A percentile compares a stretch with the other conserved stretches of the same genome.
Evolutionary conservation across 1,284 basidiomycete species (phyloP).

Genomic region (Pseudozyma sp.): DNA sequence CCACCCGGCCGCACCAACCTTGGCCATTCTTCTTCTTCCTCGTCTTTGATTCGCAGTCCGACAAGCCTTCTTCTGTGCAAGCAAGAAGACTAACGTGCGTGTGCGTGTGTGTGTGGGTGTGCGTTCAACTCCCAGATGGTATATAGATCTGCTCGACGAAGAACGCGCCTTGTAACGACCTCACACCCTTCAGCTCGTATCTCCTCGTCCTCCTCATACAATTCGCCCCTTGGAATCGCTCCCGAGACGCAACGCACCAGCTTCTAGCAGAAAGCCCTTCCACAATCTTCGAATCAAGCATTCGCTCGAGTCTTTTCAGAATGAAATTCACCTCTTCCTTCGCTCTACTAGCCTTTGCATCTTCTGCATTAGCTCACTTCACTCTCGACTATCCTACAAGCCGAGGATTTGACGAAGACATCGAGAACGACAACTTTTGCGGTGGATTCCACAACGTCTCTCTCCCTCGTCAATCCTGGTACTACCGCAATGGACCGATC

Average conservation of each 20-base stretch:
- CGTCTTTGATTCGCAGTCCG: no score
- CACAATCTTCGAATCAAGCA: not conserved
- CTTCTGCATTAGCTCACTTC: conserved; percentile 26
- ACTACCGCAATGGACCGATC: conserved; percentile 39
- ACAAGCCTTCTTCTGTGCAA: no score
- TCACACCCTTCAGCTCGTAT: not conserved
- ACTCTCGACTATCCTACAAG: conserved; percentile 38
- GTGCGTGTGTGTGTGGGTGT: no score
- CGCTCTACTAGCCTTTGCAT: conserved; percentile 15
- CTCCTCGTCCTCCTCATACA: not conserved
- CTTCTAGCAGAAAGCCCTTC: no score
- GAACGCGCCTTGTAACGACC: no score
- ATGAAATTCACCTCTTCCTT: conserved; percentile 15
- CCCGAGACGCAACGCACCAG: not conserved
- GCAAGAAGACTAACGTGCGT: no score
- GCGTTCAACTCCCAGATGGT: no score
- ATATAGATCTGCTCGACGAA: no score
- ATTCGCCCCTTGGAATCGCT: not conserved
- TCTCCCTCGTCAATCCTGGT: conserved; percentile 27
- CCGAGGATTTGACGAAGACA: conserved; percentile 50
- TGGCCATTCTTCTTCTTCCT: no score
- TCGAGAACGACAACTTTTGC: conserved; percentile 41
- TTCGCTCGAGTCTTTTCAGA: not conserved
- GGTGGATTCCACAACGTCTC: conserved; percentile 44
- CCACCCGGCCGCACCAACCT: no score